A percentile compares a stretch with the other conserved stretches of the same genome.
These are phyloP conservation scores for Penicillium chermesinum DNA, from an alignment of 495 filamentous ascomycete species.

Conservation along the genomic window DNA sequence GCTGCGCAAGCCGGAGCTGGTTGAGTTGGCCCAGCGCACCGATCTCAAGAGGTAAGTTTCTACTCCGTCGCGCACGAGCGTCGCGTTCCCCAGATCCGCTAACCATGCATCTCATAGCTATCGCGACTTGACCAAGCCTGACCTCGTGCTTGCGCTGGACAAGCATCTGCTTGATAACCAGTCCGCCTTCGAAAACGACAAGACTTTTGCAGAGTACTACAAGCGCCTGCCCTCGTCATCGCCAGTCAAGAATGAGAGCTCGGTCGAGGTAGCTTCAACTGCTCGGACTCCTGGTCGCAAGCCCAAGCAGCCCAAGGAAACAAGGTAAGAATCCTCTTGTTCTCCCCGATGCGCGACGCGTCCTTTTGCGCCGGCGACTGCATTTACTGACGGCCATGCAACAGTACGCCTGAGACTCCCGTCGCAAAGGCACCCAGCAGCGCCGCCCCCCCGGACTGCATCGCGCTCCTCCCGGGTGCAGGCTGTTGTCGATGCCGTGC, in stretches of 20 bases:
- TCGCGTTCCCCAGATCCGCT: slow-evolving; percentile 8
- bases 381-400: neutral
- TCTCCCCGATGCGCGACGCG: neutral
- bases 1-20: slow-evolving; percentile 78
- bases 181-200: slow-evolving; percentile 53
- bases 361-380: neutral
- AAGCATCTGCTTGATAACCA: slow-evolving; percentile 65
- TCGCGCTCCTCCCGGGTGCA: slow-evolving; percentile 32
- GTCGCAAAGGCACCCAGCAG: neutral
- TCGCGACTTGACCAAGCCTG: slow-evolving; percentile 67
- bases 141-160: slow-evolving; percentile 75
- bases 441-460: slow-evolving; percentile 3
- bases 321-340: slow-evolving; percentile 30
- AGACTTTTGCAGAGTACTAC: slow-evolving; percentile 72
- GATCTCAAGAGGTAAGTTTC: slow-evolving; percentile 65
- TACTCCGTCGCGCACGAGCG: slow-evolving; percentile 6
- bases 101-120: slow-evolving; percentile 45
- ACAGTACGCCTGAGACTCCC: slow-evolving; percentile 11
- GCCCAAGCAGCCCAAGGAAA: slow-evolving; percentile 37
- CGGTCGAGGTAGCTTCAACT: slow-evolving; percentile 23
- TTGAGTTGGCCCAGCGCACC: slow-evolving; percentile 66
- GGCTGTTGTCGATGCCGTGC: slow-evolving; percentile 40
- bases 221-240: slow-evolving; percentile 57
- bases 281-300: slow-evolving; percentile 28
- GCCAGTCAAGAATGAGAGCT: slow-evolving; percentile 67